Conservation (phyloP, 441 rosid species). For the Corymbia calophylla region DNA sequence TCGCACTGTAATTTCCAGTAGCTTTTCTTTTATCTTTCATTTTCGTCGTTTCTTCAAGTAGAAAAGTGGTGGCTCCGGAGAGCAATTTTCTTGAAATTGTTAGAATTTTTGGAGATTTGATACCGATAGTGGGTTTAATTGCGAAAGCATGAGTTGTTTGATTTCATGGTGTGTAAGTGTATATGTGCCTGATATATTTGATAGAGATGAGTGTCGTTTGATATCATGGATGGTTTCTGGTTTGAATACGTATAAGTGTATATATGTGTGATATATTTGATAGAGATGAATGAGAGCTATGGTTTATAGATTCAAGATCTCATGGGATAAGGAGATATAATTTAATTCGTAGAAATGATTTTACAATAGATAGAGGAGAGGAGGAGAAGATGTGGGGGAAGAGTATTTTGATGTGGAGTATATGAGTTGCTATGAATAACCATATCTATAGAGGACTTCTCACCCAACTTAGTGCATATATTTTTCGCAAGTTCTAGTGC, state of each 20-base stretch:
- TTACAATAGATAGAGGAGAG: background rate
- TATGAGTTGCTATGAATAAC: background rate
- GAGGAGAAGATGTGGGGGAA: background rate
- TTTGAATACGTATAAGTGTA: too few species aligned
- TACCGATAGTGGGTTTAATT: too few species aligned
- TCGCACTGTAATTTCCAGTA: background rate
- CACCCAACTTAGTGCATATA: background rate
- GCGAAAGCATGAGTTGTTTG: too few species aligned
- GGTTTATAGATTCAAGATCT: background rate
- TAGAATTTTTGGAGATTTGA: too few species aligned
- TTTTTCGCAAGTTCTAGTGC: background rate
- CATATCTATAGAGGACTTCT: background rate
- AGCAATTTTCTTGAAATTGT: background rate
- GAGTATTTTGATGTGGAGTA: background rate
- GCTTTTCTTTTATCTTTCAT: background rate
- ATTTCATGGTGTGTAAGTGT: too few species aligned
- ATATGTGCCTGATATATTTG: too few species aligned
- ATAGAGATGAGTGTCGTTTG: too few species aligned
- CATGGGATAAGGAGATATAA: background rate
- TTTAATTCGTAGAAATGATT: background rate
- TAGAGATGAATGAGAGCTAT: too few species aligned
- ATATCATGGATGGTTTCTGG: too few species aligned
- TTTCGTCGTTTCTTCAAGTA: background rate
- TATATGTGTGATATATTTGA: too few species aligned
- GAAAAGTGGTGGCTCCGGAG: background rate